Conservation (phyloP, 192 early-diverging fungal species). For the Funneliformis geosporum region DNA sequence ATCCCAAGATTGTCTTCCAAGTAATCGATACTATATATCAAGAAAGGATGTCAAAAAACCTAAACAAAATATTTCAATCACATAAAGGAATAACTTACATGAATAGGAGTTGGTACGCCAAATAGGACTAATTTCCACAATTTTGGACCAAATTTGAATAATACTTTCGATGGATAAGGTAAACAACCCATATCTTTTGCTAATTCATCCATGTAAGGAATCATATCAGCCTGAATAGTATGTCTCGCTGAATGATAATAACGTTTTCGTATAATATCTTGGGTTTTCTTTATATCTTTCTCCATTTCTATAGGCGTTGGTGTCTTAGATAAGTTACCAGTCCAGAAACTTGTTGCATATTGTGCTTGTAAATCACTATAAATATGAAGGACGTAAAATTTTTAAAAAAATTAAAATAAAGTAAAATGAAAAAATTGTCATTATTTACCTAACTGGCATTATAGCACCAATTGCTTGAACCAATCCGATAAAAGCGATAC, state of each 20-base stretch:
- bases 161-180: constrained; percentile 42
- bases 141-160: constrained; percentile 33
- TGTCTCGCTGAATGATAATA: constrained; percentile 47
- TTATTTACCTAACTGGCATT: constrained; percentile 43
- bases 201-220: constrained; percentile 49
- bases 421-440: too few relatives aligned
- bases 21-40: constrained; percentile 35
- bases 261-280: constrained; percentile 25
- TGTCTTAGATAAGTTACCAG: constrained; percentile 37
- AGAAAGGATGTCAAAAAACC: not conserved
- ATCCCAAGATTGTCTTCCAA: constrained; percentile 37
- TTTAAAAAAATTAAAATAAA: too few relatives aligned
- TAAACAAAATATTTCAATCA: not conserved
- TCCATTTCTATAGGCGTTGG: constrained; percentile 52
- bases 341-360: constrained; percentile 48
- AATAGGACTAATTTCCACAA: constrained; percentile 32
- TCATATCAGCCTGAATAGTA: constrained; percentile 55
- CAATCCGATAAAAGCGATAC: constrained; percentile 62
- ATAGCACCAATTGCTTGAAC: constrained; percentile 56
- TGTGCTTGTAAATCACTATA: constrained; percentile 55
- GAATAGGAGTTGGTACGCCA: constrained; percentile 36
- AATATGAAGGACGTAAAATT: too few relatives aligned
- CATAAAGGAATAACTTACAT: not conserved
- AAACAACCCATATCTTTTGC: constrained; percentile 49
- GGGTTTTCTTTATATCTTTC: constrained; percentile 39